Evolutionary conservation across 768 basidiomycete genomes (phyloP), one percentile per base, ranked within the genome.

Genomic region (Lactarius trivialis): DNA sequence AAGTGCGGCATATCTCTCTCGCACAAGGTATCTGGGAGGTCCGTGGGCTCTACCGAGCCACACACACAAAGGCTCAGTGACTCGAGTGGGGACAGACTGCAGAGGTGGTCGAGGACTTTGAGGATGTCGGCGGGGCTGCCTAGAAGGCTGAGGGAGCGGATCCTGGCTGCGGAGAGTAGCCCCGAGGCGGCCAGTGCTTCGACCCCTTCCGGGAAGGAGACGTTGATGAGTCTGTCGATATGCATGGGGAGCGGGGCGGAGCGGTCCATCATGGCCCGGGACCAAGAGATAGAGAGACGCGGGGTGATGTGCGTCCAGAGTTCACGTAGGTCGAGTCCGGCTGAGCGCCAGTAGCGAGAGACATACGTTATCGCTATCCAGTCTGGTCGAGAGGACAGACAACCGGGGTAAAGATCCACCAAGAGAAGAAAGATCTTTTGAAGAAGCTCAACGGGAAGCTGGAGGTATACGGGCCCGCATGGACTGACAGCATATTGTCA

Each of bases 251-350:
- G 63, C 15, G 63, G 63, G 12, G 58, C 3, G 1, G 63, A 64
- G 30, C 63, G 63, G 26, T 64, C 58, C 19, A 60, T 41, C 63
- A 64, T 64, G 6, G 58, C 54, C 4, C 34, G 48, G 9, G 63
- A 53, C 63, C 63, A 64, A 4, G 43, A 51, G 26, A 64, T 28
- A 12, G 63, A 55, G 26, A 60, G 54, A 0, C 37, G 37, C 0
- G 58, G 63, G 11, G 49, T 60, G 48, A 64, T 60, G 7, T n/a
- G 48, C n/a, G 54, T 34, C 63, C 63, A 64, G n/a, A 60, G 53
- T 37, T 60, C 30, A 54, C 21, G 58, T 12, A 60, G 63, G 26
- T 54, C 58, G 19, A 64, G 62, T 1, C 57, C 62, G 33, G 62
- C 57, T 1, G 45, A 39, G 21, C 62, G 57, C 62, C 62, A 63